Conservation (phyloP, 208 protist species). For the Vickermania ingenoplastis region DNA sequence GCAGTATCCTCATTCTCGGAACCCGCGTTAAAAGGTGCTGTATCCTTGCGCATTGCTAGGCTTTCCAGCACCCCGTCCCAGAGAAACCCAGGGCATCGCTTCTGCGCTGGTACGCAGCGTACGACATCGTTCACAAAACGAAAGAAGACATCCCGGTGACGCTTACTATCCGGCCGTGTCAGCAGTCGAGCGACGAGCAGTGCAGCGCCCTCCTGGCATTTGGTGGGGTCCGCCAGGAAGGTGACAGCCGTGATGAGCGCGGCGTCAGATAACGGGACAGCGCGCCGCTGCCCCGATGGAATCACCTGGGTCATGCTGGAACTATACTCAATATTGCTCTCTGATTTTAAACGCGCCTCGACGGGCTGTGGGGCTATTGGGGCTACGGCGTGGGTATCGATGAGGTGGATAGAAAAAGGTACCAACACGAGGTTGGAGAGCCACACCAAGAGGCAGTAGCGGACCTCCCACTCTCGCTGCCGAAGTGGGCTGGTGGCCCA, state of each 20-base stretch:
- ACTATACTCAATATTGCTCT: background rate
- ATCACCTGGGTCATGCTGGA: background rate
- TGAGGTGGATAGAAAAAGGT: constrained; percentile 91
- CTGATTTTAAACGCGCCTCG: background rate
- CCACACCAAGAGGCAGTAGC: constrained; percentile 96
- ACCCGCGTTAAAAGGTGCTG: background rate
- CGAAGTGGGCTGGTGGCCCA: constrained; percentile 35
- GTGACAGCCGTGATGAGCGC: constrained; percentile 60
- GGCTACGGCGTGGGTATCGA: constrained; percentile 63
- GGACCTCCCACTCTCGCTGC: constrained; percentile 89
- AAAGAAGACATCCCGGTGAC: constrained; percentile 59
- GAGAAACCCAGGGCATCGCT: background rate
- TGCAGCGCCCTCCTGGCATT: constrained; percentile 87
- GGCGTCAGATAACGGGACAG: constrained; percentile 49
- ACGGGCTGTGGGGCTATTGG: constrained; percentile 1
- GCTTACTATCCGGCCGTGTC: constrained; percentile 79
- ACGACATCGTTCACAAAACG: constrained; percentile 32
- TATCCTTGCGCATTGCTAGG: background rate
- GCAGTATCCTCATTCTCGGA: background rate
- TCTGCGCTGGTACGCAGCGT: background rate
- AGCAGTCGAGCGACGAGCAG: constrained; percentile 85
- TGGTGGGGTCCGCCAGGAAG: constrained; percentile 77
- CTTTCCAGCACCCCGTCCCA: background rate
- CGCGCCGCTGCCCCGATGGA: background rate
- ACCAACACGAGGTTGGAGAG: constrained; percentile 94